Base-by-base conservation (phyloP, 495 filamentous ascomycete genomes). In the Cercophora samala region DNA sequence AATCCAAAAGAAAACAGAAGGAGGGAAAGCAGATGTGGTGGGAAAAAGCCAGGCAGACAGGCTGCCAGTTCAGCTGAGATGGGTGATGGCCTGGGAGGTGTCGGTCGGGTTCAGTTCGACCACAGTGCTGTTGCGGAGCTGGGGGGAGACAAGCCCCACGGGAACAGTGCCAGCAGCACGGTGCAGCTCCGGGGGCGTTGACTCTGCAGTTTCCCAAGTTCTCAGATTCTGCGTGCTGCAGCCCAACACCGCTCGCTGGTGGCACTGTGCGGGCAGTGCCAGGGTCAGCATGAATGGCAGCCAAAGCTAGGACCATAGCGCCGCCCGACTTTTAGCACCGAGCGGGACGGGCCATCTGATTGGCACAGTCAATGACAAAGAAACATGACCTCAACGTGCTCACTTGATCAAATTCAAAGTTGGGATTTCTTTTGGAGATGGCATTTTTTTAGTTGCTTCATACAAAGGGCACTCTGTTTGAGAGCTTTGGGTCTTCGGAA, bases 11-110 rank as follows among this genome's bases (percentile, higher is more conserved):
- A 56, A 62, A 62, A 25, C 4, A 65, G 58, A 17, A 24, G 37
- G 66, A 46, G 54, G 25, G 15, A 21, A n/a, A 58, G 25, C 52
- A 60, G 52, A 17, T 25, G 18, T 22, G 32, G 66, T 32, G 37
- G 56, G 62, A 52, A 51, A 42, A 25, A 60, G 18, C 37, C 46
- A 64, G 66, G 62, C 60, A 68, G 62, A 42, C 58, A 66, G 56
- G 42, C 64, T 66, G 64, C 64, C 42, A n/a, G 46, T 67, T 67
- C 65, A 67, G 65, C 65, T 67, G 65, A 54, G 60, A 25, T 62
- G 46, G 60, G 26, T 32, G 65, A 62, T 19, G 29, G 60, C 32
- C 60, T 5, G 64, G 58, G 58, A 60, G 37, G 26, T 22, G 64
- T 25, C 22, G 56, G 64, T 22, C 23, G 21, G 42, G 58, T 24